Conservation (phyloP, 306 rosid genomes). For the Leucaena leucocephala region DNA sequence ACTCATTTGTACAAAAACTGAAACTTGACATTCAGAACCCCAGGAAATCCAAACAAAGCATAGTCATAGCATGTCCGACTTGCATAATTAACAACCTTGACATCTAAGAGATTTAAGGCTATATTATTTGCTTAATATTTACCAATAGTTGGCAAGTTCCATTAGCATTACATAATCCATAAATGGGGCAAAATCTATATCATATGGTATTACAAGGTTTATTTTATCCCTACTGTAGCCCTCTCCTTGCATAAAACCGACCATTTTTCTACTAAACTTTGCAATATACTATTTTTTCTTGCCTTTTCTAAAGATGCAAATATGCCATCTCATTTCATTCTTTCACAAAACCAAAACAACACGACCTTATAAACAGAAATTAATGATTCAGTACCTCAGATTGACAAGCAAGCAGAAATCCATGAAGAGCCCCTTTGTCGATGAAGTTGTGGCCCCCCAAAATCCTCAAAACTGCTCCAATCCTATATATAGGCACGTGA, state of each 20-base stretch:
- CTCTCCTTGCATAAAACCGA: background rate
- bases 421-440: conserved; percentile 58
- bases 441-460: conserved; percentile 70
- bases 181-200: background rate
- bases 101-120: background rate
- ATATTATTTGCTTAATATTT: background rate
- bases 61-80: background rate
- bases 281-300: background rate
- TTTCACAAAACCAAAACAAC: conserved; percentile 15
- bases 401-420: conserved; percentile 78
- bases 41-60: background rate
- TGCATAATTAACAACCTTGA: background rate
- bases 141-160: background rate
- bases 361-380: background rate
- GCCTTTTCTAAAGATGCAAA: conserved; percentile 14
- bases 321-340: background rate
- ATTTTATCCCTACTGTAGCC: background rate
- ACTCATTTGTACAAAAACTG: background rate
- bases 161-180: background rate
- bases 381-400: conserved; percentile 55
- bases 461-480: conserved; percentile 75
- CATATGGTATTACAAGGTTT: background rate
- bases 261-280: background rate
- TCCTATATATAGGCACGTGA: conserved; percentile 55
- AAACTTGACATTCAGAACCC: background rate